Evolutionary conservation across 2,329 filamentous ascomycete genomes (phyloP), one percentile per base, ranked within the genome.

Genomic region (Seiridium unicorne): DNA sequence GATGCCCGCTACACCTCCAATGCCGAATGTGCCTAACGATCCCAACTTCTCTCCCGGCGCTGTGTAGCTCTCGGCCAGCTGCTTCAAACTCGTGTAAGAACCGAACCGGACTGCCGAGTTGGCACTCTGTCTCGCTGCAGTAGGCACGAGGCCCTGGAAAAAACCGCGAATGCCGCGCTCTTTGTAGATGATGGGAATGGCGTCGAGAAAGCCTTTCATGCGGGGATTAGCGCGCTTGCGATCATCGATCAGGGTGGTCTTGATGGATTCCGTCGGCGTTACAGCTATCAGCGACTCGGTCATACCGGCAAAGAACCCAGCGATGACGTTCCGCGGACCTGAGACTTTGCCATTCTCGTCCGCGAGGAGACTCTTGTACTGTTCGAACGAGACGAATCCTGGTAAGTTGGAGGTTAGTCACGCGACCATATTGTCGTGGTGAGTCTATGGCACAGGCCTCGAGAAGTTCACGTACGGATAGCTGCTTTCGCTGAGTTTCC

Each of bases 191-290:
- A 98, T 84, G 57, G 86, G 88, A 11, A 93, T 90, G 55, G 94
- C 95, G 74, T 98, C 91, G 18, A 98, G 80, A 78, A 99, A 97
- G 34, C 95, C 95, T 62, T 88, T 86, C 87, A 99, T 89, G 13
- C 94, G 88, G 40, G 95, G 95, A 44, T 92, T 91, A 35, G 86
- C 81, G 3, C 85, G 84, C 80, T 99, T 99, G 68, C 91, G 90
- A 76, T 99, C 95, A 73, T 99, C 95, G 72, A 99, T 98, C 84
- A 99, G 80, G 67, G 96, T 96, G 55, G 95, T 99, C 82, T 99
- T 99, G 77, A 99, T 97, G 70, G 92, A 96, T 79, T 99, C 95
- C 61, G 96, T 97, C 0, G 95, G 95, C 40, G 95, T 99, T 40
- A 99, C 95, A 9, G 95, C 95, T 3, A 99, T 79, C 56, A 97